phyloP scores from a whole-genome alignment of 305 asterid genomes.

The Striga hermonthica region DNA sequence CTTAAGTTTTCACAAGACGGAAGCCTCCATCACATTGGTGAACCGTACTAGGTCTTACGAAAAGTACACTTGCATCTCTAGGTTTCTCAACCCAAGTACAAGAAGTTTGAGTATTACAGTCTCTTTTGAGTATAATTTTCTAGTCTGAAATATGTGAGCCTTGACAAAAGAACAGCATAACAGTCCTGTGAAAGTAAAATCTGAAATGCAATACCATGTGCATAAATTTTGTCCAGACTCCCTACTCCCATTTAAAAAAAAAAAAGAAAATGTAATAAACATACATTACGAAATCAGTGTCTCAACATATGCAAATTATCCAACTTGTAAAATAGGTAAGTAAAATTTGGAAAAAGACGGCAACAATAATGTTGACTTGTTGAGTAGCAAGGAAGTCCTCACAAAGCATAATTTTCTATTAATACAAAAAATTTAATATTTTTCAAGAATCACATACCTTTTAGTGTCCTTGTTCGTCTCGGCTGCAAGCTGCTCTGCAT shows the following conservation, averaged over 20 bases:
- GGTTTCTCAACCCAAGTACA: constrained; percentile 18
- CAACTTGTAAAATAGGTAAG: constrained; percentile 4
- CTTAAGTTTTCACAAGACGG: background rate
- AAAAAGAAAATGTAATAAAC: too few relatives aligned
- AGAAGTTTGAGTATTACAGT: constrained; percentile 6
- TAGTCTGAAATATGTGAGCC: constrained; percentile 3
- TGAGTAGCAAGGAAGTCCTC: background rate
- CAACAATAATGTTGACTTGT: background rate
- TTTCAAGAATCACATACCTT: constrained; percentile 41
- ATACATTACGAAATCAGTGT: background rate
- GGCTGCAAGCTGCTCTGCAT: constrained; percentile 33
- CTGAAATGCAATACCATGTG: background rate
- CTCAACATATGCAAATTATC: constrained; percentile 22
- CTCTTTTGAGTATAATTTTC: background rate
- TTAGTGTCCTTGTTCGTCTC: constrained; percentile 31
- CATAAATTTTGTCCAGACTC: too few relatives aligned
- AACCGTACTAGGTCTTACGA: constrained; percentile 7
- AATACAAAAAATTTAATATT: constrained; percentile 10
- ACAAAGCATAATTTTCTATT: background rate
- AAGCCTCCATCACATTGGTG: constrained; percentile 3
- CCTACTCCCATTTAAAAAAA: too few relatives aligned
- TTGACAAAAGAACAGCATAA: background rate
- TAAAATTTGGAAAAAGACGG: constrained; percentile 8
- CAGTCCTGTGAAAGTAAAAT: background rate
- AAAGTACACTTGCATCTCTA: constrained; percentile 17